Evolutionary conservation across 2,329 filamentous ascomycete species (phyloP), one percentile per base, ranked within the genome.

Genomic region (Trichoderma citrinoviride): DNA sequence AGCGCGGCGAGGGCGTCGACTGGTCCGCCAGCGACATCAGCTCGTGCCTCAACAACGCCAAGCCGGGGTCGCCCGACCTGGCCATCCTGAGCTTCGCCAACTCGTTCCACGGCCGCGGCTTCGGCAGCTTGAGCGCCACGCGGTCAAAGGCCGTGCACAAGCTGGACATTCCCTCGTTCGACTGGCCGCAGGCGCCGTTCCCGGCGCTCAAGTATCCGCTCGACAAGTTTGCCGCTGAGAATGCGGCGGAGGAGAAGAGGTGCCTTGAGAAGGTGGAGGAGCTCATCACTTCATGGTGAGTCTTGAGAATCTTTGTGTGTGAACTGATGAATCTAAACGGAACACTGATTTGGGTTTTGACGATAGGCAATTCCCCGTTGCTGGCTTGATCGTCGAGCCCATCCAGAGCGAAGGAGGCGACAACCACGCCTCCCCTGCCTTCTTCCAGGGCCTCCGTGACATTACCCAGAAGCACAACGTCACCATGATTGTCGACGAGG

Each of bases 131-230:
- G 62, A 91, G 88, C 66, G 93, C 90, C 68, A 94, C 91, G 37
- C 88, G 91, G 74, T 90, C 87, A 76, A 93, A 93, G 82, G 84
- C 91, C 62, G 91, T 94, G 70, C 91, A 94, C 82, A 94, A 94
- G 78, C 83, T 94, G 70, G 91, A 94, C 75, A 93, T 94, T 70
- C 91, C 91, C n/a, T 89, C 90, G 67, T 94, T 94, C 75, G 87
- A 93, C 80, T 94, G 91, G 91, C 91, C 91, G 60, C 89, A 91
- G 77, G 90, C 90, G n/a, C 82, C 88, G 41, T 94, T 94, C 82
- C 91, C 91, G n/a, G 71, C 78, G 33, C 82, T 92, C 69, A 90
- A 90, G 77, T 93, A 93, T 77, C 91, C 91, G 2, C 85, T 93
- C 19, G 86, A 90, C 70, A 81, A 90, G 67, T 82, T 90, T 74